phyloP scores from a whole-genome alignment of 2,329 filamentous ascomycete species.

The Epichloe glyceriae region DNA sequence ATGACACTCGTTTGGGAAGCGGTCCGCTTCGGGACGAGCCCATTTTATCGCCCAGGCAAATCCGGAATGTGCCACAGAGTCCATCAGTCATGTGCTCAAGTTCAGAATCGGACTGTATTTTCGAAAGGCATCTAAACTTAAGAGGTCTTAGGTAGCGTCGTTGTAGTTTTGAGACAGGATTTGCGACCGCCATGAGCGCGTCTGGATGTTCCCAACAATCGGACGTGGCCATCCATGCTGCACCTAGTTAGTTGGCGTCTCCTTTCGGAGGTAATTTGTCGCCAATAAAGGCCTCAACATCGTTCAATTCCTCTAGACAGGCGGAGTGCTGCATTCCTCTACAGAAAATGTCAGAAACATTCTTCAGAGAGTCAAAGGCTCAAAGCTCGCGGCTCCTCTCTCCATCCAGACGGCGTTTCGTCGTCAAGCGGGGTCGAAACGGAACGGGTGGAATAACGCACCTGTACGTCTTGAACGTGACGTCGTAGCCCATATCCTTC shows the following conservation, averaged over 20 bases:
- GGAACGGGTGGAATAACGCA: conserved; percentile 20
- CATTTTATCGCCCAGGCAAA: not conserved
- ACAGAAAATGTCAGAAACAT: not conserved
- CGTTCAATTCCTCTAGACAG: conserved; percentile 64
- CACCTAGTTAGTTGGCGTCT: conserved; percentile 1
- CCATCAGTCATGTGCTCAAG: not conserved
- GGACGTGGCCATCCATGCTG: not conserved
- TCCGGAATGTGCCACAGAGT: not conserved
- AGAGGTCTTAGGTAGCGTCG: not conserved
- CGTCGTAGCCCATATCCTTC: conserved; percentile 55
- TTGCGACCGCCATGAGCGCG: no score
- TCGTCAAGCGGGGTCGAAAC: not conserved
- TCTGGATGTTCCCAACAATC: not conserved
- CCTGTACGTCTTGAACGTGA: conserved; percentile 65
- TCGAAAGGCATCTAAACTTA: not conserved
- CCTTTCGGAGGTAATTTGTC: conserved; percentile 28
- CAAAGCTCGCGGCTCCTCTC: not conserved
- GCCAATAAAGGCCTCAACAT: conserved; percentile 52
- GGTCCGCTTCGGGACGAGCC: not conserved
- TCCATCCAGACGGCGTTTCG: not conserved
- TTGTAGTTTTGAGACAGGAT: no score
- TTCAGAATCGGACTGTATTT: not conserved
- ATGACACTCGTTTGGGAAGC: not conserved
- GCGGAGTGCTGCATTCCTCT: conserved; percentile 67
- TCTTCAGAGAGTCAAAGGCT: not conserved